Evolutionary conservation across 495 filamentous ascomycete genomes (phyloP), one percentile per base, ranked within the genome.

Genomic region (Aspergillus hancockii): DNA sequence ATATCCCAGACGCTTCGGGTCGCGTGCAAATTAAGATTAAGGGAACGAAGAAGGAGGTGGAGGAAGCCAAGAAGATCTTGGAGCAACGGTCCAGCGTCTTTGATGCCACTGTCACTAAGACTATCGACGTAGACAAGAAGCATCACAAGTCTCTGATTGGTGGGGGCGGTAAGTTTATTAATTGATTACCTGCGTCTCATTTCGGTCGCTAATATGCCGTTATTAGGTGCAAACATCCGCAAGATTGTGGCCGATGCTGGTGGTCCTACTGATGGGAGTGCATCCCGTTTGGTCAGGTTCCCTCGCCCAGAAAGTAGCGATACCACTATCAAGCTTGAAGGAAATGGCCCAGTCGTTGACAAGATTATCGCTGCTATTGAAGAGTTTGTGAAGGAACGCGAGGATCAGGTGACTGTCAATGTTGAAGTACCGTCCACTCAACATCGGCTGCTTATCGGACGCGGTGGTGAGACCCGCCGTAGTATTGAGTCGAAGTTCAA

Each of bases 71-170:
- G 85, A 90, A 90, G 78, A 74, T 93, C 25, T 76, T 98, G 51
- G 85, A 92, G 67, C 87, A 93, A 74, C 92, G 92, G 68, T 87
- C 85, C 53, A 87, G 83, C 46, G 80, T 89, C 45, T 96, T 96
- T 63, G 93, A 98, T 67, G 84, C 93, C 57, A 97, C 85, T 14
- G 82, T 97, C 54, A 85, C 87, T 16, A 87, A 87, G 76, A 91
- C 86, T 21, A 81, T 99, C 32, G 87, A 92, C 19, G 87, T 99
- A 5, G 92, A 97, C 58, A 89, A 90, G 77, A 93, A 92, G 75
- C 86, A 92, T 69, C 95, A 99, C 77, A 88, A 88, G 69, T 85
- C 87, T 28, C 76, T 99, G 41, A 99, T 99, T 73, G 94, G 94
- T 52, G 76, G 84, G 63, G 88, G 88, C 67, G 94, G 93, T 96